phyloP scores from a whole-genome alignment of 495 filamentous ascomycete genomes.

The Neurospora sp. region DNA sequence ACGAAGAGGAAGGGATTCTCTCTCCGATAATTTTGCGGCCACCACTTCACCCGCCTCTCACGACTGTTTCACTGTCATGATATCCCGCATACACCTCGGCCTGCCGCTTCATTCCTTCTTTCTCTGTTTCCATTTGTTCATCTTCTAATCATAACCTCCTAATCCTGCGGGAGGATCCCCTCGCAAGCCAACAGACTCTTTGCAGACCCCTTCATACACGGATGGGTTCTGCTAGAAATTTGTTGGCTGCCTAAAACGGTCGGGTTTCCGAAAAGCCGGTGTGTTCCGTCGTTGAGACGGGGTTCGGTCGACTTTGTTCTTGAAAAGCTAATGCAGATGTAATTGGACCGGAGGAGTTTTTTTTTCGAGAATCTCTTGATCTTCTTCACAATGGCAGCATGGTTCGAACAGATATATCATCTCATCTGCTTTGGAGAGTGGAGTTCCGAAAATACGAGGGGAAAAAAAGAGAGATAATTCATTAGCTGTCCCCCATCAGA shows the following conservation, averaged over 20 bases:
- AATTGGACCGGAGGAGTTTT: constrained; percentile 26
- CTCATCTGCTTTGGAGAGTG: constrained; percentile 4
- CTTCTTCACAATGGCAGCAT: constrained; percentile 5
- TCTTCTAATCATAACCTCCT: constrained; percentile 41
- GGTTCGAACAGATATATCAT: constrained; percentile 10
- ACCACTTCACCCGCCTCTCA: constrained; percentile 18
- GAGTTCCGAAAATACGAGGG: constrained; percentile 1
- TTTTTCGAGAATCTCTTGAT: constrained; percentile 9
- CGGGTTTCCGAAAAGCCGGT: constrained; percentile 16
- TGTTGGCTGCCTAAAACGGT: constrained; percentile 13
- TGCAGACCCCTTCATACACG: background rate
- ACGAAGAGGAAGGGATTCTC: constrained; percentile 97
- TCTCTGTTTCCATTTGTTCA: constrained; percentile 28
- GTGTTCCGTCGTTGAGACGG: constrained; percentile 15
- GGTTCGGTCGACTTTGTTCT: constrained; percentile 21
- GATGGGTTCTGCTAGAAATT: constrained; percentile 8
- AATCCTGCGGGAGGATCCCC: constrained; percentile 29
- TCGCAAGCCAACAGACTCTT: constrained; percentile 14
- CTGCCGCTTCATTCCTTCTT: constrained; percentile 31
- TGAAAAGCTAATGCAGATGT: constrained; percentile 30
- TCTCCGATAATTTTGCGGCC: constrained; percentile 57
- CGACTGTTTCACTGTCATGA: constrained; percentile 39
- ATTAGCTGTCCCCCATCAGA: background rate
- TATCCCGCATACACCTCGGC: constrained; percentile 37
- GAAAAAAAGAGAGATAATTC: background rate